Percentiles rank a stretch among this genome's conserved stretches.
Conservation (phyloP, 768 basidiomycete species). For the Chalciporus chontae region DNA sequence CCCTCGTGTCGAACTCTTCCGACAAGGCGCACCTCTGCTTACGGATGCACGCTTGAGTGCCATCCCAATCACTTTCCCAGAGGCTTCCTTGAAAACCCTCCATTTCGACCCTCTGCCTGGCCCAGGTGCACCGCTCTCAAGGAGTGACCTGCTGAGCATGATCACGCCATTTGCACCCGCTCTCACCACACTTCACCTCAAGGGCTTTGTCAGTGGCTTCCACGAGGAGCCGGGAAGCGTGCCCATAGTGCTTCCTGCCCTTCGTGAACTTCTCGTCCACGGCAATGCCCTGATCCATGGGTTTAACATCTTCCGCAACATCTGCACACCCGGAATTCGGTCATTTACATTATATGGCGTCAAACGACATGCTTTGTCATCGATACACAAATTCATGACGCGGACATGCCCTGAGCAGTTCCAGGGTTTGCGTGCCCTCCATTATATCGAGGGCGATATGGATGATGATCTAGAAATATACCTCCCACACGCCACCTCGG, state of each 20-base stretch:
- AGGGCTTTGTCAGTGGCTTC: conserved; percentile 31
- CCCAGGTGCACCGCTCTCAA: conserved; percentile 25
- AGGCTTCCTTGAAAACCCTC: conserved; percentile 26
- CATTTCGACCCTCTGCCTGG: conserved; percentile 35
- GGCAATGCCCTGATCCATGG: conserved; percentile 32
- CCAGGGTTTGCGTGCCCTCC: conserved; percentile 28
- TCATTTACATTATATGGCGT: conserved; percentile 25
- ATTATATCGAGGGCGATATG: conserved; percentile 35
- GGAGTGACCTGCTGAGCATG: conserved; percentile 27
- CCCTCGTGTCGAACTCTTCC: conserved; percentile 32
- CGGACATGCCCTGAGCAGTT: conserved; percentile 34
- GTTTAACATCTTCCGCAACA: conserved; percentile 34
- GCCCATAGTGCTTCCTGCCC: conserved; percentile 28
- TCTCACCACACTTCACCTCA: conserved; percentile 31
- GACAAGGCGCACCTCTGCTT: conserved; percentile 29
- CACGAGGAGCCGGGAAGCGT: conserved; percentile 32
- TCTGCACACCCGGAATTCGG: conserved; percentile 29
- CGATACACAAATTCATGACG: conserved; percentile 35
- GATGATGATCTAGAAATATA: conserved; percentile 35
- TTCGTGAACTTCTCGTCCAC: conserved; percentile 28
- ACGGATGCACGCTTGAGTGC: conserved; percentile 31
- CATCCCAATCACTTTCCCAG: conserved; percentile 30
- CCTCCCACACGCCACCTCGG: conserved; percentile 31
- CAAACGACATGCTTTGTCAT: conserved; percentile 27
- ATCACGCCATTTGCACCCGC: conserved; percentile 26